Evolutionary conservation across 345 rosid species (phyloP).

Genomic region (Hypericum androsaemum): DNA sequence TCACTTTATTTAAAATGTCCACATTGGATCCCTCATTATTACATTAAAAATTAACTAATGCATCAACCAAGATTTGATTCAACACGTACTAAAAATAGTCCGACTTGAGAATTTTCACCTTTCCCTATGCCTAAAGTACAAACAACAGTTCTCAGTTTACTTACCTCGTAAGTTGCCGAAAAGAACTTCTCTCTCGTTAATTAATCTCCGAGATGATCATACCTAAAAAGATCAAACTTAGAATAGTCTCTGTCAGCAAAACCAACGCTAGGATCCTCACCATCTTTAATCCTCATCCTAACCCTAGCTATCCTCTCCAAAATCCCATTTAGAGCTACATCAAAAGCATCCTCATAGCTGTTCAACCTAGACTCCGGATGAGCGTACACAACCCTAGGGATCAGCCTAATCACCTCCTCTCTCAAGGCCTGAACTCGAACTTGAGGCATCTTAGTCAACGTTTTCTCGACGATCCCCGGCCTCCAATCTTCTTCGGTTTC

Average conservation of each 20-base stretch:
- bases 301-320: conserved; percentile 18
- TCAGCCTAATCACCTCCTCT: conserved; percentile 15
- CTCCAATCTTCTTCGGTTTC: conserved; percentile 16
- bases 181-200: too few relatives aligned
- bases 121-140: too few relatives aligned
- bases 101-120: too few relatives aligned
- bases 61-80: too few relatives aligned
- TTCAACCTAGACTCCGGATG: conserved; percentile 15
- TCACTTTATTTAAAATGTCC: too few relatives aligned
- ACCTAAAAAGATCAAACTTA: conserved; percentile 17
- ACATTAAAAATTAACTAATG: too few relatives aligned
- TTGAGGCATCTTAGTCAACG: conserved; percentile 8
- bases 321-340: conserved; percentile 22
- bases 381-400: conserved; percentile 20
- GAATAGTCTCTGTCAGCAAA: conserved; percentile 23
- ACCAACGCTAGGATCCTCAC: conserved; percentile 21
- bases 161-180: too few relatives aligned
- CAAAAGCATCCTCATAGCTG: conserved; percentile 19
- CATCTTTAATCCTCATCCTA: conserved; percentile 9
- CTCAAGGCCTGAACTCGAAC: conserved; percentile 13
- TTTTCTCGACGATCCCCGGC: conserved; percentile 12
- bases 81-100: too few relatives aligned
- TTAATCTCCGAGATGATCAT: neutral
- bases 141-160: too few relatives aligned
- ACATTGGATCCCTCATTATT: too few relatives aligned